Evolutionary conservation across 1,284 basidiomycete genomes (phyloP), one percentile per base, ranked within the genome.

Genomic region (Ganoderma lucidum): DNA sequence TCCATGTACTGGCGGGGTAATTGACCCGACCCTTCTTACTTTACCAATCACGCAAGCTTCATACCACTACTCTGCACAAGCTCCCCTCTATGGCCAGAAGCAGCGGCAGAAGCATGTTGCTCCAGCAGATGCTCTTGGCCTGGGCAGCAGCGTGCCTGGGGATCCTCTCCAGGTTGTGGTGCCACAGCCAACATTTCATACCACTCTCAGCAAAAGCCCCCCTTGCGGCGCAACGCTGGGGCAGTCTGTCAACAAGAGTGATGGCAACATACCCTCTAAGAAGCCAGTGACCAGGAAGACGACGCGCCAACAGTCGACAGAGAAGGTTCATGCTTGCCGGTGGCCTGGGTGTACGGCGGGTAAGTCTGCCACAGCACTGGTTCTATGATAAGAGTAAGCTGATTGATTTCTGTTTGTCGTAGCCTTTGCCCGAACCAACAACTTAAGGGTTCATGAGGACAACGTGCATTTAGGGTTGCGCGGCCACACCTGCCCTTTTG

Each of bases 91-190:
- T 14, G 48, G 35, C 64, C 48, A 64, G 56, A 64, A 66, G 68
- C 68, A 64, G 19, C 19, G 62, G 68, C 64, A 32, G 60, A 59
- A 10, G 62, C 64, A 51, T 68, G 64, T 63, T 65, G 68, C 56
- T 6, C 55, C 65, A 30, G 68, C 64, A 63, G 59, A 17, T 68
- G 64, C 62, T 66, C 17, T 41, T 66, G 64, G 68, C 56, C 55
- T 23, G 66, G 71, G 62, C 14, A 53, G 39, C 30, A 63, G 63
- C n/a, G 65, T 67, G 63, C 23, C 23, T 23, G 23, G 23, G 23
- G 23, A 23, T 23, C 23, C 23, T 23, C 23, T 23, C 23, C 23
- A 23, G 23, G 23, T 23, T 23, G 23, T 23, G 23, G 23, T 23
- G 23, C 23, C 23, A 23, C 23, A 23, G 23, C 23, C 23, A 23